A percentile compares a stretch with the other conserved stretches of the same genome.
Evolutionary conservation across 2,329 filamentous ascomycete genomes (phyloP).

Genomic region (Cercospora nicotianae): DNA sequence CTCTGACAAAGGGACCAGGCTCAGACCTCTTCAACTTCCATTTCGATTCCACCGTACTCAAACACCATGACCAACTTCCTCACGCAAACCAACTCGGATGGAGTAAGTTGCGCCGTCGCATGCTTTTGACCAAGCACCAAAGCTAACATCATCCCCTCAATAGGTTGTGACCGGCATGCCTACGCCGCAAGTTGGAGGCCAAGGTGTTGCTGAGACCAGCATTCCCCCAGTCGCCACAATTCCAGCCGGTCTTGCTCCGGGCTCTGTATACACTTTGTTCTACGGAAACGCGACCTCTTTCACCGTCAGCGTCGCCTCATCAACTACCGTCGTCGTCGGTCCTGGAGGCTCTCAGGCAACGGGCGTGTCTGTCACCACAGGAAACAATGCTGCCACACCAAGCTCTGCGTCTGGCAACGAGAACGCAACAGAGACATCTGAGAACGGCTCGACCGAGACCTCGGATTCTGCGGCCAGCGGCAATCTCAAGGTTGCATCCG

Average conservation of each 20-base stretch:
- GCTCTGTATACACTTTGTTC: constrained; percentile 33
- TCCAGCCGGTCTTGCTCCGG: constrained; percentile 44
- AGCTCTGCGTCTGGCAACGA: constrained; percentile 10
- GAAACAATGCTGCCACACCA: background rate
- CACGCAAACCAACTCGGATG: constrained; percentile 50
- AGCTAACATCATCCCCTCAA: background rate
- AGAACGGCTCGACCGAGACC: constrained; percentile 20
- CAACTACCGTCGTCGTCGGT: constrained; percentile 36
- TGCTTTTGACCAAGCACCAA: background rate
- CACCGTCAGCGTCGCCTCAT: constrained; percentile 36
- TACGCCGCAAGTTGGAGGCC: constrained; percentile 40
- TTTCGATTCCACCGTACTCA: constrained; percentile 33
- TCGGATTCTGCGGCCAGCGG: constrained; percentile 32
- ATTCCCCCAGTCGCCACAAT: constrained; percentile 32
- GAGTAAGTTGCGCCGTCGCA: constrained; percentile 32
- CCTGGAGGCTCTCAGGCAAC: constrained; percentile 12
- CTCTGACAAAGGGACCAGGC: constrained; percentile 4
- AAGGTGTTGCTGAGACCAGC: constrained; percentile 35
- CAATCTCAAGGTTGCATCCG: constrained; percentile 37
- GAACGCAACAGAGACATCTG: constrained; percentile 20
- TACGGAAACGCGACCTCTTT: constrained; percentile 37
- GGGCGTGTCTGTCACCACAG: background rate
- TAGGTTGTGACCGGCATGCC: constrained; percentile 51
- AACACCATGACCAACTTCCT: constrained; percentile 49
- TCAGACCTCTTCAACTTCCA: background rate